These are phyloP conservation scores for Lipomyces anomalus DNA, from an alignment of 805 yeast species.

Conservation along the genomic window DNA sequence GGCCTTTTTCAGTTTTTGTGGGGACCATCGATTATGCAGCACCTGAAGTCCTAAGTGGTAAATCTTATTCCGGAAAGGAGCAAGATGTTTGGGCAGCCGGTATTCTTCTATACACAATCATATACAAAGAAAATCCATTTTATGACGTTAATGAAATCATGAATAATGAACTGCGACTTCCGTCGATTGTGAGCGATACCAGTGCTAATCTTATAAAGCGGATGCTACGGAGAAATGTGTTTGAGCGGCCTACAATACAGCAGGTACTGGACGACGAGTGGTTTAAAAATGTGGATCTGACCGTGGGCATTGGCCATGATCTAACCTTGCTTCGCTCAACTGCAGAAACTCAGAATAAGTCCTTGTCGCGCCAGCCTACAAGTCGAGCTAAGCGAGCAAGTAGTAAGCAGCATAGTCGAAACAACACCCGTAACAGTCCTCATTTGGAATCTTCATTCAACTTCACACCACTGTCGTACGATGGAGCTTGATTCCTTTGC, in stretches of 20 bases:
- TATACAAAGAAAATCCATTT: slow-evolving; percentile 92
- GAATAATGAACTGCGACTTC: slow-evolving; percentile 78
- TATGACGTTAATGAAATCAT: slow-evolving; percentile 92
- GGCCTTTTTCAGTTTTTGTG: slow-evolving; percentile 95
- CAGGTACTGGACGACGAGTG: slow-evolving; percentile 68
- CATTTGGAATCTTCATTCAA: too few species aligned
- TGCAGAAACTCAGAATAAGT: not conserved
- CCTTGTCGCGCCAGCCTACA: not conserved
- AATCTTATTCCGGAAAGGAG: slow-evolving; percentile 83
- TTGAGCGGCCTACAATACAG: slow-evolving; percentile 65
- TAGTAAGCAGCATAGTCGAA: too few species aligned
- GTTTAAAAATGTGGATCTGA: slow-evolving; percentile 36
- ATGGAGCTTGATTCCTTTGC: too few species aligned
- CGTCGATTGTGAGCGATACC: slow-evolving; percentile 54
- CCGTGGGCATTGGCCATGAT: not conserved
- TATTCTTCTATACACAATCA: slow-evolving; percentile 76
- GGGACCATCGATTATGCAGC: slow-evolving; percentile 98
- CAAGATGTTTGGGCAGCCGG: slow-evolving; percentile 99
- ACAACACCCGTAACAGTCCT: too few species aligned
- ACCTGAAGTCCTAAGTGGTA: slow-evolving; percentile 88
- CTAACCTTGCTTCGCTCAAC: not conserved
- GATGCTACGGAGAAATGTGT: slow-evolving; percentile 64
- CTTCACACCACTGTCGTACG: too few species aligned
- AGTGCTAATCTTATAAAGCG: slow-evolving; percentile 55
- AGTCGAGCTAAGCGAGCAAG: too few species aligned